Evolutionary conservation across 257 asterid genomes (phyloP), one percentile per base, ranked within the genome.

Genomic region (Plantago ovata): DNA sequence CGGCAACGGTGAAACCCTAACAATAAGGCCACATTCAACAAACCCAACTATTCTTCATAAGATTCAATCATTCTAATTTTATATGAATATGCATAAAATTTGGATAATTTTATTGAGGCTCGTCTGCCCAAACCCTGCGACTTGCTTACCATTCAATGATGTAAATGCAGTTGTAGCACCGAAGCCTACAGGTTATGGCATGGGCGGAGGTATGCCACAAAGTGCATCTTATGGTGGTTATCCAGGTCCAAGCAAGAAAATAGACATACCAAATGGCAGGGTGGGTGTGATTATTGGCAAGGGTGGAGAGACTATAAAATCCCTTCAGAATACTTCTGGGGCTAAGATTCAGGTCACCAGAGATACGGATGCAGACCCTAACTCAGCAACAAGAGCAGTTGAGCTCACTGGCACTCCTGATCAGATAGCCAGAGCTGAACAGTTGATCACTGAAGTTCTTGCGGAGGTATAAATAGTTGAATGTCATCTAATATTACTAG

Each of bases 311-410:
- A 92, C 97, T 41, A 88, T 92, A 60, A 92, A 88, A 72, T 77
- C 79, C 47, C 94, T 88, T 59, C 95, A 92, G 61, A 65, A 64
- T 49, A 89, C 81, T 70, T 85, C 97, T 11, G 97, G 98, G 40
- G 95, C 98, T 18, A 90, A 86, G 73, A 88, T 92, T 77, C 97
- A 92, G 79, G 95, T 88, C 54, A 91, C 97, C 0, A 76, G 89
- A 73, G 96, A 84, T 60, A 80, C 78, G 85, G 94, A 87, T 54
- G 81, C 94, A 0, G 92, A 84, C 50, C 94, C 96, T n/a, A 74
- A 82, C 68, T 77, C 94, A 62, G 46, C 70, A 20, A 76, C 87
- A 10, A 74, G 94, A 63, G 91, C 64, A 8, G 96, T 87, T 33
- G 94, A 84, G 66, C 92, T 87, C 63, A 81, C 47, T 77, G 94